A percentile compares a stretch with the other conserved stretches of the same genome.
phyloP scores from a whole-genome alignment of 495 filamentous ascomycete genomes.

The Jackrogersella multiformis region DNA sequence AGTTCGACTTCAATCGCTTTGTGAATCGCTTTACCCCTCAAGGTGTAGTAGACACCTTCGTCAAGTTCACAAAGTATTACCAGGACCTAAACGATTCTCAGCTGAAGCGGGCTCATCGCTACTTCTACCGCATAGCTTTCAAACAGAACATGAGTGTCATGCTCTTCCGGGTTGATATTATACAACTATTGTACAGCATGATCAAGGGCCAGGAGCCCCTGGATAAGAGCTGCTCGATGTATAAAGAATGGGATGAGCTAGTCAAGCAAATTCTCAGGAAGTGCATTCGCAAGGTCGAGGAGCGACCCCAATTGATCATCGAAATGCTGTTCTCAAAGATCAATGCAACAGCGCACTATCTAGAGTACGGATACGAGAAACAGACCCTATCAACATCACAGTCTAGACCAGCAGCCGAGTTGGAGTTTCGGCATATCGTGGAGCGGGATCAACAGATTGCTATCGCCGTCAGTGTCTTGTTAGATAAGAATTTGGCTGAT shows the following conservation, averaged over 20 bases:
- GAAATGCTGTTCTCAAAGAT: constrained; percentile 97
- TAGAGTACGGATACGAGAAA: constrained; percentile 90
- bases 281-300: constrained; percentile 79
- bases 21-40: constrained; percentile 81
- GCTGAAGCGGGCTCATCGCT: constrained; percentile 92
- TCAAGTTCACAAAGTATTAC: constrained; percentile 81
- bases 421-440: constrained; percentile 79
- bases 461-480: constrained; percentile 78
- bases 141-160: constrained; percentile 90
- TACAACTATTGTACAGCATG: constrained; percentile 87
- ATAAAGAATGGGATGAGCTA: constrained; percentile 92
- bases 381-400: constrained; percentile 69
- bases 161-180: constrained; percentile 89
- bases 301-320: constrained; percentile 81
- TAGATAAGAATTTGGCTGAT: constrained; percentile 78
- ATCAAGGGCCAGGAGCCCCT: constrained; percentile 89
- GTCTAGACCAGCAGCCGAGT: constrained; percentile 69
- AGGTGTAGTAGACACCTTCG: constrained; percentile 87
- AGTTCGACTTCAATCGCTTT: constrained; percentile 93
- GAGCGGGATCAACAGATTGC: constrained; percentile 74
- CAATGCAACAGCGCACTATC: constrained; percentile 78
- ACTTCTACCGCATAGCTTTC: constrained; percentile 94
- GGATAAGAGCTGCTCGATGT: constrained; percentile 68
- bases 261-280: constrained; percentile 80
- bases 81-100: constrained; percentile 81